Evolutionary conservation across 495 filamentous ascomycete genomes (phyloP).

Genomic region (Trichocladium uniseriatum): DNA sequence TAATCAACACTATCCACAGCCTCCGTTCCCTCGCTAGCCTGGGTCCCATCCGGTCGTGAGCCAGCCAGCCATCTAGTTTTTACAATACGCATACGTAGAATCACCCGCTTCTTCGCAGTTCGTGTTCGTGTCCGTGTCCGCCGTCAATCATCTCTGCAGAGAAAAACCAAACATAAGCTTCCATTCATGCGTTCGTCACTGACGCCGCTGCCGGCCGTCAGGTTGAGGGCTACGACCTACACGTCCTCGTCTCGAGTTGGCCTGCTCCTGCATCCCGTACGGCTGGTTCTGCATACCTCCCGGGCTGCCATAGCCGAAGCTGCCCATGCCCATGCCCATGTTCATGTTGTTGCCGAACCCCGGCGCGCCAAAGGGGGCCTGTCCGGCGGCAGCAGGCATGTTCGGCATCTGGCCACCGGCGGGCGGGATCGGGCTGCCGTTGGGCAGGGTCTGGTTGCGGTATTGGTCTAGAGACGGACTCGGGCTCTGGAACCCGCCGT

Average conservation of each 20-base stretch:
- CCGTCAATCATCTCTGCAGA: constrained; percentile 10
- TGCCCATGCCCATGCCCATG: constrained; percentile 31
- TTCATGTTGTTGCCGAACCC: constrained; percentile 41
- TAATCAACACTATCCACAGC: too few species aligned
- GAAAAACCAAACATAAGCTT: constrained; percentile 8
- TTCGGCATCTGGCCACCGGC: constrained; percentile 22
- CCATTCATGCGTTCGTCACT: not conserved
- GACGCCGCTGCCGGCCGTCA: constrained; percentile 11
- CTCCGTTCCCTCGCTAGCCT: too few species aligned
- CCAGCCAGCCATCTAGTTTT: constrained; percentile 2
- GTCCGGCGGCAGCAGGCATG: constrained; percentile 18
- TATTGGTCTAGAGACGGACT: constrained; percentile 42
- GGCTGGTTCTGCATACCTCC: constrained; percentile 12
- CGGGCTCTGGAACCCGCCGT: constrained; percentile 35
- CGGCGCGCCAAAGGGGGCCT: constrained; percentile 31
- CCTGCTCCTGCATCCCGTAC: constrained; percentile 37
- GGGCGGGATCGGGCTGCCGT: constrained; percentile 40
- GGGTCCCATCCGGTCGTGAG: constrained; percentile 4
- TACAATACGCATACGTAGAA: too few species aligned
- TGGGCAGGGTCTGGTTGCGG: constrained; percentile 33
- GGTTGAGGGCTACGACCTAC: constrained; percentile 37
- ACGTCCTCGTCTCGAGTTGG: constrained; percentile 43
- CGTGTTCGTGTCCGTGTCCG: too few species aligned
- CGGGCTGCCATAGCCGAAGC: constrained; percentile 36
- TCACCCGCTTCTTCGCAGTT: not conserved